phyloP scores from a whole-genome alignment of 192 early-diverging fungal species.

The Coemansia aciculifera region DNA sequence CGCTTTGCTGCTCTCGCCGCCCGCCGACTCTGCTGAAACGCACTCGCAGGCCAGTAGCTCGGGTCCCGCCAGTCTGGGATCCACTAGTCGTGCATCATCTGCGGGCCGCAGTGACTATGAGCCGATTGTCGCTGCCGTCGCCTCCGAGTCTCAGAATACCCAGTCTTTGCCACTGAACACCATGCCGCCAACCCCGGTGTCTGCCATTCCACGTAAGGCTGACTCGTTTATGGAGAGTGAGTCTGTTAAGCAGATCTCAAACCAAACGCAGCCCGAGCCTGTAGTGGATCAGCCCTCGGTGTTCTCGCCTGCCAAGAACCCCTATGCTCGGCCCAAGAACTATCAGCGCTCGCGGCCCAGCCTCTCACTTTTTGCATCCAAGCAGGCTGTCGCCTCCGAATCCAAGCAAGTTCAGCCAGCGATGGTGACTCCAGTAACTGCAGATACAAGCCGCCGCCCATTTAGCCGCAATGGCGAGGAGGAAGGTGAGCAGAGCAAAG shows the following conservation, averaged over 20 bases:
- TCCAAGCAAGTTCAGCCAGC: conserved; percentile 2
- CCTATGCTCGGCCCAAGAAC: conserved; percentile 7
- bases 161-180: background rate
- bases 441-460: background rate
- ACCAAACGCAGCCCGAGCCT: background rate
- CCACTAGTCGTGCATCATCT: background rate
- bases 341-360: conserved; percentile 4
- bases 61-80: background rate
- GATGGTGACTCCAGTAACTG: background rate
- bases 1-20: conserved; percentile 10
- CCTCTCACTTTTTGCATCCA: background rate
- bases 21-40: conserved; percentile 3
- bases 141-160: background rate
- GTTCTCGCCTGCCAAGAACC: conserved; percentile 6
- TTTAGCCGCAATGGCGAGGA: conserved; percentile 9
- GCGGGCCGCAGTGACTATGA: background rate
- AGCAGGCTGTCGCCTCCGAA: background rate
- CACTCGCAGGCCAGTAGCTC: background rate
- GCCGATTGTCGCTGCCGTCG: background rate
- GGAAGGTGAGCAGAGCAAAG: background rate
- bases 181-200: background rate
- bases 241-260: background rate
- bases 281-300: background rate
- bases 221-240: background rate
- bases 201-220: background rate